A percentile compares a stretch with the other conserved stretches of the same genome.
phyloP scores from a whole-genome alignment of 345 rosid species.

The Triadica sebifera region DNA sequence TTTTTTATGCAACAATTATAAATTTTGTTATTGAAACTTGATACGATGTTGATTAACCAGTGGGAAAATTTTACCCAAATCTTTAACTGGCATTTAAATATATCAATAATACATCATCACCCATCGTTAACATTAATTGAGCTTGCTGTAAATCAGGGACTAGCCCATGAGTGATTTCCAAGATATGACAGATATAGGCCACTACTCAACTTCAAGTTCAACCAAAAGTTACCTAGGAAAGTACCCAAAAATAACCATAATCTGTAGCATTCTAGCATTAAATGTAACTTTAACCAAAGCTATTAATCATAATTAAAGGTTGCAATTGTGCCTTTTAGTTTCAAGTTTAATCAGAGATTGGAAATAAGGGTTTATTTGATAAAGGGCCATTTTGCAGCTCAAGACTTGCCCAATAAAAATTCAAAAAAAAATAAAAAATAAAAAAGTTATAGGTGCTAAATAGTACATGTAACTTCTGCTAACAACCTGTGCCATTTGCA shows the following conservation, averaged over 20 bases:
- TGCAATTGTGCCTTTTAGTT: not conserved
- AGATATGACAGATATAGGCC: not conserved
- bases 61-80: no score
- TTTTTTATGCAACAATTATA: no score
- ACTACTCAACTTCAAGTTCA: not conserved
- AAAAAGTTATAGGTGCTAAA: not conserved
- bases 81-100: no score
- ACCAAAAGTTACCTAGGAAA: not conserved
- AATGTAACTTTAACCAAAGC: not conserved
- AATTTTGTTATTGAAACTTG: no score
- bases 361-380: not conserved
- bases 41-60: no score
- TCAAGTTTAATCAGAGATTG: not conserved
- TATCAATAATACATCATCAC: no score
- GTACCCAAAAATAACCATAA: not conserved
- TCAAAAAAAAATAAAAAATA: not conserved
- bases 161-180: no score
- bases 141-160: not conserved
- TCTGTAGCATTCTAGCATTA: not conserved
- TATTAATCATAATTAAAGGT: not conserved
- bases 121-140: not conserved
- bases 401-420: not conserved
- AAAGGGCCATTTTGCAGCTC: not conserved
- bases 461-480: not conserved
- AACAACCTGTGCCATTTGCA: not conserved